Base-by-base conservation (phyloP, 495 filamentous ascomycete species). In the Entonaema liquescens region DNA sequence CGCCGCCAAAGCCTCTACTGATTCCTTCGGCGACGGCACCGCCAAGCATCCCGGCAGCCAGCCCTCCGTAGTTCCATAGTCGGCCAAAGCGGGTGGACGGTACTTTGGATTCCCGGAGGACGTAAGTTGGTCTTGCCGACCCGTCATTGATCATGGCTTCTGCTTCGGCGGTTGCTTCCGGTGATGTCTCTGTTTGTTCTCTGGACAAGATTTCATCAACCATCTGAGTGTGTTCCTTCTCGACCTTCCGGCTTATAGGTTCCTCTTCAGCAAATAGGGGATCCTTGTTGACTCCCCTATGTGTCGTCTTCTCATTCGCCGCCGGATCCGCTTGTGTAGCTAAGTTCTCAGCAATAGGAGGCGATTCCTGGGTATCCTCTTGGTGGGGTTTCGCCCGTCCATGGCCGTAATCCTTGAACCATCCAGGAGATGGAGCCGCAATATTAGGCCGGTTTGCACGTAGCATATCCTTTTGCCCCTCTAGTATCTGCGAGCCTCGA, bases 11-110 rank as follows among this genome's bases (percentile, higher is more conserved):
- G 2, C 88, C 88, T 33, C 95, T 87, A 60, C 92, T 90, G 42
- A 98, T 74, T 28, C 91, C 88, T 77, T 99, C 95, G 19, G 88
- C 89, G 42, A 97, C 87, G 1, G 92, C 94, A n/a, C 95, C 95
- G 74, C 95, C 94, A 11, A 97, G 89, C 94, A 99, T 97, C 25
- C 95, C 95, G 0, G 93, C 93, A 29, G 93, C 95, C 5, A 99
- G 83, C 1, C 96, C 93, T 60, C 93, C 88, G 79, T 98, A 99
- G 76, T 98, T 95, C 91, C 95, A 98, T 13, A 99, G 77, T 62
- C 95, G 85, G 25, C 94, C 90, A 40, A 99, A 76, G 1, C 95
- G 89, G 23, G 93, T 92, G 4, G 95, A 93, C 9, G 95, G 95
- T 2, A 99, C 94, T 63, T 89, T 89, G 26, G 95, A 98, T 73